A percentile compares a stretch with the other conserved stretches of the same genome.
These are phyloP conservation scores for Boletus sp. DNA, from an alignment of 768 basidiomycete species.

Conservation along the genomic window DNA sequence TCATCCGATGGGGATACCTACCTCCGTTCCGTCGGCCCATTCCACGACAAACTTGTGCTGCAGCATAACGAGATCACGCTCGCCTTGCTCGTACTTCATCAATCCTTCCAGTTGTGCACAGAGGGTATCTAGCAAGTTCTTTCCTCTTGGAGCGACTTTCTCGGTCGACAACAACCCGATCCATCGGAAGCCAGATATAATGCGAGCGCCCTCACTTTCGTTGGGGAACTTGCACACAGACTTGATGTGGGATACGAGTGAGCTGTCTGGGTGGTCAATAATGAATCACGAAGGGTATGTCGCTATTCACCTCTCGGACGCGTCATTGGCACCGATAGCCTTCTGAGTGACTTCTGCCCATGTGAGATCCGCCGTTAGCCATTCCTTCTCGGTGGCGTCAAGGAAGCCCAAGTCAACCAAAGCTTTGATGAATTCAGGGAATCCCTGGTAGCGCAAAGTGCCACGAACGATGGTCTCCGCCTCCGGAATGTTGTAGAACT, in stretches of 20 bases:
- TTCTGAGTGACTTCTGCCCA: constrained; percentile 84
- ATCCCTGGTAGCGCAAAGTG: constrained; percentile 92
- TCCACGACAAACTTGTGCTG: constrained; percentile 97
- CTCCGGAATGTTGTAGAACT: constrained; percentile 92
- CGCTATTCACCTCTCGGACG: constrained; percentile 58
- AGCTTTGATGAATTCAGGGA: constrained; percentile 90
- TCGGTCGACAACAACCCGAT: constrained; percentile 86
- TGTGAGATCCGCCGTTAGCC: constrained; percentile 68
- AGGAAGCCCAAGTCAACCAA: constrained; percentile 89
- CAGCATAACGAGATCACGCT: constrained; percentile 95
- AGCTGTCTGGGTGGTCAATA: constrained; percentile 36
- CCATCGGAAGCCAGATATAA: constrained; percentile 89
- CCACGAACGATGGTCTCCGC: constrained; percentile 91
- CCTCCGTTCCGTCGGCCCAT: constrained; percentile 77
- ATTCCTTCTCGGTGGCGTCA: constrained; percentile 69
- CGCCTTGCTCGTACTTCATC: constrained; percentile 88
- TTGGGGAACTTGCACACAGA: constrained; percentile 70
- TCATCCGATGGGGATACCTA: constrained; percentile 27
- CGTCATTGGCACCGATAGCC: constrained; percentile 63
- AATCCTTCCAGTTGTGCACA: constrained; percentile 86
- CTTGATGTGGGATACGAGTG: constrained; percentile 71
- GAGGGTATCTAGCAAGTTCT: constrained; percentile 89
- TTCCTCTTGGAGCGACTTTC: constrained; percentile 56
- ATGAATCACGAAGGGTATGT: not conserved
- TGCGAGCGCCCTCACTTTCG: constrained; percentile 64